A percentile compares a stretch with the other conserved stretches of the same genome.
Evolutionary conservation across 2,329 filamentous ascomycete genomes (phyloP).

Genomic region (Pezizomycotina sp.): DNA sequence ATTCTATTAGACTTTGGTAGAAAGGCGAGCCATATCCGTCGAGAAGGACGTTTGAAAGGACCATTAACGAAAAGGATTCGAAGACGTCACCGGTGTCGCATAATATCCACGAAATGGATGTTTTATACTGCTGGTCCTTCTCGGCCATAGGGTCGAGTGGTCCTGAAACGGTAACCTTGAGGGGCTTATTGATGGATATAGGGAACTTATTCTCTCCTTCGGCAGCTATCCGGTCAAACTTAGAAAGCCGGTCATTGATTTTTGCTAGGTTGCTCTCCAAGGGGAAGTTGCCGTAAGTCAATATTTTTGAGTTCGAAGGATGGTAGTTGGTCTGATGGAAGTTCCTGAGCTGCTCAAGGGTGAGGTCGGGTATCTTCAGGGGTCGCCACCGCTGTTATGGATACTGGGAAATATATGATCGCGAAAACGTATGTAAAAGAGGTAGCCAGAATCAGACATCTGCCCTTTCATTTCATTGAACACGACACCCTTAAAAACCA

Average conservation of each 20-base stretch:
- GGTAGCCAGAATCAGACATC: conserved; percentile 90
- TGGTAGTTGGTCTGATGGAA: conserved; percentile 93
- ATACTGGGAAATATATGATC: conserved; percentile 87
- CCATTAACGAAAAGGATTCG: conserved; percentile 71
- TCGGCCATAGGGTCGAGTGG: conserved; percentile 78
- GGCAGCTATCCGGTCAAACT: conserved; percentile 53
- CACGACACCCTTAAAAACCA: conserved; percentile 94
- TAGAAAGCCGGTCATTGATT: conserved; percentile 54
- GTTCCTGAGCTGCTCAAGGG: conserved; percentile 69
- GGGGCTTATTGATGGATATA: conserved; percentile 52
- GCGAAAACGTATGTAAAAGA: conserved; percentile 90
- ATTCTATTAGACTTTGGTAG: conserved; percentile 75
- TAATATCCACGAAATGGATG: conserved; percentile 81
- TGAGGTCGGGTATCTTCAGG: conserved; percentile 92
- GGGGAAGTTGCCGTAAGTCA: conserved; percentile 90
- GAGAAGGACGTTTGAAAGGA: conserved; percentile 69
- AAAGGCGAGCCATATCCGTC: conserved; percentile 92
- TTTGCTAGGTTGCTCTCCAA: conserved; percentile 64
- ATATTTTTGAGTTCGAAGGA: conserved; percentile 87
- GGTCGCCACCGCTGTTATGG: conserved; percentile 93
- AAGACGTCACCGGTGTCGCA: conserved; percentile 67
- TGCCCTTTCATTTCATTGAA: conserved; percentile 99
- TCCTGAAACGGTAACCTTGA: conserved; percentile 54
- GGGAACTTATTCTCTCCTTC: conserved; percentile 63
- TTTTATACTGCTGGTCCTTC: conserved; percentile 77